Evolutionary conservation across 768 basidiomycete genomes (phyloP), one percentile per base, ranked within the genome.

Genomic region (Hericium rajendrae): DNA sequence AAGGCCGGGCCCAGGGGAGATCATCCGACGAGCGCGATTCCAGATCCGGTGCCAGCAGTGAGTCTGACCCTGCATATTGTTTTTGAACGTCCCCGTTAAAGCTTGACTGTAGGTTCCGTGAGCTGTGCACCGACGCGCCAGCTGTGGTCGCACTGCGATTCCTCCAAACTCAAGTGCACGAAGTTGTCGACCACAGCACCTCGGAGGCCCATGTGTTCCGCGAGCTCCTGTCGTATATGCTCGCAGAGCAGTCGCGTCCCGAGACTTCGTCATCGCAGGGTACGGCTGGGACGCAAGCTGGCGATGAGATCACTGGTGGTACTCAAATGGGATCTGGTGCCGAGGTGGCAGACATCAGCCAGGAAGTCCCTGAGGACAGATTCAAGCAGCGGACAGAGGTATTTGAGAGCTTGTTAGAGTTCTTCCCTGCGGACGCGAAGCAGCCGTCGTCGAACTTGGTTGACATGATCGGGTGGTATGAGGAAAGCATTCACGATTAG

Each of bases 1-100:
- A 57, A 91, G 89, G 63, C 80, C 82, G n/a, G 74, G 74, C 3
- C 70, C 78, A 2, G 79, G 81, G 49, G 85, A 86, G 60, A 74
- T 89, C 6, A 73, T 87, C 48, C 79, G 88, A 38, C 74, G 78
- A 57, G 83, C 82, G 15, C 81, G 72, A 24, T 86, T 83, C 65
- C 72, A 75, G 28, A 76, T 91, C 59, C 81, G 89, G 41, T 77
- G 79, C 59, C 89, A 91, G 65, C 84, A 85, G 89, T 88, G 63
- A 55, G 83, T n/a, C 32, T 5, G 2, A 24, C 43, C 32, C n/a
- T 12, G 59, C 38, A 32, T 59, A 26, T 53, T 38, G 38, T 38
- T 24, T 20, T 50, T 37, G 26, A 10, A 37, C 4, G n/a, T 16
- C 41, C 32, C n/a, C 2, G 32, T 38, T 16, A 24, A 37, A 52